Evolutionary conservation across 371 early-diverging fungal species (phyloP), one percentile per base, ranked within the genome.

Genomic region (Circinella umbellata): DNA sequence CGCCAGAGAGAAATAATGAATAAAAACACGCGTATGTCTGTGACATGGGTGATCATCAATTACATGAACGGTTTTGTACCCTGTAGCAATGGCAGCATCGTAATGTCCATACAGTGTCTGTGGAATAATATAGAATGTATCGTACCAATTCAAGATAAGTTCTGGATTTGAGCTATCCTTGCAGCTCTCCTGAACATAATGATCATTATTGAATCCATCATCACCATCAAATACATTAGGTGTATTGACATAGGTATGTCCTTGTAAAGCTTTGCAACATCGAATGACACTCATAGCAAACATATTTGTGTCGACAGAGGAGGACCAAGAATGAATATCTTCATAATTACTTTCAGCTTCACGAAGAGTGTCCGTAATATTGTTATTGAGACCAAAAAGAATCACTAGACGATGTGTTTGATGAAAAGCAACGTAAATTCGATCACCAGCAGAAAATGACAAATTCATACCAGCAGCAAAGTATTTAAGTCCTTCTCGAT

Each of bases 31-130:
- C 0, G 81, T 78, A 27, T 81, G 76, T 4, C 80, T 69, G 39
- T 76, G 77, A 37, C 75, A 71, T 9, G 80, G 81, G 55, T 83
- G 81, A 51, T 73, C 63, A 36, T 77, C 74, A 9, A 71, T 65
- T 0, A 72, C 73, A 6, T 68, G 64, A 5, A 74, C 53, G 36
- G 73, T 74, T 47, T 55, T 66, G 18, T 73, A 74, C 0, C 84
- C 84, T 4, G 75, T 54, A 18, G 73, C 69, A 11, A 80, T 68
- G 1, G 84, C 81, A 18, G 76, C 59, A 1, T 81, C 75, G 11
- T 75, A 77, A 38, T 81, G 80, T 0, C 80, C 84, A 51, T 81
- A 83, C 8, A 83, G 77, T 0, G 77, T 77, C 14, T 79, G 65
- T 6, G 81, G 76, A 5, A 83, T 36, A 69, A 83, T 70, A 35